Percentiles rank a stretch among this genome's conserved stretches.
Conservation (phyloP, 495 filamentous ascomycete species). For the Daldinia grandis region DNA sequence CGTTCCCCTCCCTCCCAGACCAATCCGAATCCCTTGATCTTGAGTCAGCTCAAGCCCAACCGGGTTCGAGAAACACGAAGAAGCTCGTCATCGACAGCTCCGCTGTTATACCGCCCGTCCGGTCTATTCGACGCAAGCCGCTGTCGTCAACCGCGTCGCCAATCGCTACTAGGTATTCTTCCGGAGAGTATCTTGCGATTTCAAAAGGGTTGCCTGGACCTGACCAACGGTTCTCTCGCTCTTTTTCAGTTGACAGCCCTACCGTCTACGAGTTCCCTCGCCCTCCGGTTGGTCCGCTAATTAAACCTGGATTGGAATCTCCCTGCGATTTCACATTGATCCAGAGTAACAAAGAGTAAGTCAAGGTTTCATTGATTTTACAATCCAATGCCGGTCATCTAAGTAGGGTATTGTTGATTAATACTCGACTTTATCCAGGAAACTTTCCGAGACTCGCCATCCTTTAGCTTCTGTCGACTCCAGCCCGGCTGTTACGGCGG, state of each 20-base stretch:
- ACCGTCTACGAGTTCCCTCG: conserved; percentile 64
- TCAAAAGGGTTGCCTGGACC: conserved; percentile 51
- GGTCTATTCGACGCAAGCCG: conserved; percentile 62
- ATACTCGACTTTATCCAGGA: conserved; percentile 42
- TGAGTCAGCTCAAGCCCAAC: conserved; percentile 21
- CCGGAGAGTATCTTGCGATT: conserved; percentile 51
- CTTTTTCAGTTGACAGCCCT: conserved; percentile 63
- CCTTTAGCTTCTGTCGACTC: conserved; percentile 34
- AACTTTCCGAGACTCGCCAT: conserved; percentile 34
- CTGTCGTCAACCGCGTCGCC: conserved; percentile 62
- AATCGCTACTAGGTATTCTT: conserved; percentile 59
- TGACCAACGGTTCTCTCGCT: conserved; percentile 58
- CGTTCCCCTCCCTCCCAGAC: conserved; percentile 40
- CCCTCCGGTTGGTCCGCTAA: conserved; percentile 18
- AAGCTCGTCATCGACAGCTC: conserved; percentile 39
- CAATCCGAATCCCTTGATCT: conserved; percentile 37
- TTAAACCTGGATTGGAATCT: conserved; percentile 31
- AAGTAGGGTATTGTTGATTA: conserved; percentile 34
- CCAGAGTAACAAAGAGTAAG: conserved; percentile 39
- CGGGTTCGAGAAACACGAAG: conserved; percentile 43
- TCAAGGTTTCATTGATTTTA: conserved; percentile 40
- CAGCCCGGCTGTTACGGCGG: conserved; percentile 40
- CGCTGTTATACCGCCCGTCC: conserved; percentile 18
- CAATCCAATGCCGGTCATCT: conserved; percentile 29
- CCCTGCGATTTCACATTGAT: conserved; percentile 29